phyloP scores from a whole-genome alignment of 2,329 filamentous ascomycete genomes.

The Microdochium nivale region DNA sequence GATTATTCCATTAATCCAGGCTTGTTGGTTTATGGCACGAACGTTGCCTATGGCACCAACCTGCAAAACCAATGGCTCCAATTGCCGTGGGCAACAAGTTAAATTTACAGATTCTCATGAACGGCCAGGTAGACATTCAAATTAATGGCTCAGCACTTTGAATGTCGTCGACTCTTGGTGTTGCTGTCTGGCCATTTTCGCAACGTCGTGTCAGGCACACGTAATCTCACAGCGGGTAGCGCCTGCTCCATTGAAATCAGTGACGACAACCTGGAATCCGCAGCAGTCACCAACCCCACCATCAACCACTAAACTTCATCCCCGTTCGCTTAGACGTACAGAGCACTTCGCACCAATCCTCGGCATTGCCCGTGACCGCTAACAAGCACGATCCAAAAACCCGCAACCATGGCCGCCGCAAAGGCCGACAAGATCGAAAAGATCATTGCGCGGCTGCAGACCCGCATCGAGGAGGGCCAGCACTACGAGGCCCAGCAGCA shows the following conservation, averaged over 20 bases:
- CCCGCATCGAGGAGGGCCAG: constrained; percentile 82
- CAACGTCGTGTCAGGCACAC: no score
- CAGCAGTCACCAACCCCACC: neutral
- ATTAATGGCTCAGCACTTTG: no score
- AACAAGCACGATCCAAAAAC: neutral
- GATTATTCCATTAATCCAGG: no score
- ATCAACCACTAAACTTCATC: neutral
- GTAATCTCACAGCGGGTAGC: neutral
- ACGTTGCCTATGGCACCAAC: no score
- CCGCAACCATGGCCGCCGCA: constrained; percentile 1
- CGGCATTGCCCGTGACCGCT: neutral
- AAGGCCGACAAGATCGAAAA: constrained; percentile 41
- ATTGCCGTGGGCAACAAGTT: no score
- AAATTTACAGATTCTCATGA: no score
- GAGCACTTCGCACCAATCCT: neutral
- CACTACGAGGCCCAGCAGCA: constrained; percentile 99
- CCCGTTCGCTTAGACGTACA: no score
- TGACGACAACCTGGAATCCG: neutral
- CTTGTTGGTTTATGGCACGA: no score
- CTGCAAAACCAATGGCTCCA: no score
- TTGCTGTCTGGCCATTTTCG: no score
- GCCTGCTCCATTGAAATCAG: neutral
- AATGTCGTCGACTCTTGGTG: no score
- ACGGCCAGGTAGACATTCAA: no score
- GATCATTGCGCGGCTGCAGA: constrained; percentile 61